phyloP scores from a whole-genome alignment of 176 grass and related monocot species.

The Oryza nivara region DNA sequence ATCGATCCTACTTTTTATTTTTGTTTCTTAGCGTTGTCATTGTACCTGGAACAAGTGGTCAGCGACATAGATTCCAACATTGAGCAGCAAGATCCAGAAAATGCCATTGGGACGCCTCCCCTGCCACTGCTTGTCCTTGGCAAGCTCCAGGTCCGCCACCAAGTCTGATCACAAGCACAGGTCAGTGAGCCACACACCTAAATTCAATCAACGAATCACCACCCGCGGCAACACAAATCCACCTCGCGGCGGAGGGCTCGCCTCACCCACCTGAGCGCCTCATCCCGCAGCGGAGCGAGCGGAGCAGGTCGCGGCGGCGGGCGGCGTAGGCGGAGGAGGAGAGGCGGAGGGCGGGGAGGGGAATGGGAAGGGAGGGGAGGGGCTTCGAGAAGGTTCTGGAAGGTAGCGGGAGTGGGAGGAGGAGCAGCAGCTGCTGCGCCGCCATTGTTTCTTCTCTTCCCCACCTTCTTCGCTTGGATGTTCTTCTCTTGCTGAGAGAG shows the following conservation, averaged over 20 bases:
- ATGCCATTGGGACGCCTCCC: slow-evolving; percentile 64
- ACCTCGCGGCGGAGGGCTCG: not conserved
- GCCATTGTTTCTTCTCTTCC: slow-evolving; percentile 21
- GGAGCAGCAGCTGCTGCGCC: slow-evolving; percentile 50
- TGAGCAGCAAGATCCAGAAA: slow-evolving; percentile 98
- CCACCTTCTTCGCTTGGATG: not conserved
- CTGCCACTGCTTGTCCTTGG: slow-evolving; percentile 60
- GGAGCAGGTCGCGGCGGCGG: slow-evolving; percentile 45
- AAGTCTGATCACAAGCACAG: slow-evolving; percentile 55
- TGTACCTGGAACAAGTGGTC: slow-evolving; percentile 90
- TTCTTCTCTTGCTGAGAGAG: not conserved
- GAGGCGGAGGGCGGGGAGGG: not conserved
- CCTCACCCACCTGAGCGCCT: slow-evolving; percentile 42
- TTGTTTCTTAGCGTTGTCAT: not conserved
- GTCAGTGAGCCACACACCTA: not conserved
- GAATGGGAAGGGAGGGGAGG: not conserved
- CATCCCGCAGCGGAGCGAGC: slow-evolving; percentile 47
- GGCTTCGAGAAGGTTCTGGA: slow-evolving; percentile 51
- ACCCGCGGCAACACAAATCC: not conserved
- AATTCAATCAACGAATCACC: not conserved
- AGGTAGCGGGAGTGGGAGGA: slow-evolving; percentile 37
- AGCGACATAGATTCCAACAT: slow-evolving; percentile 83
- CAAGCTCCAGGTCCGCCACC: slow-evolving; percentile 78
- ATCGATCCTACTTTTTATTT: not conserved
- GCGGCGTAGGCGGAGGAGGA: slow-evolving; percentile 7